These are phyloP conservation scores for Citrus cavaleriei DNA, from an alignment of 345 rosid species.

Conservation along the genomic window DNA sequence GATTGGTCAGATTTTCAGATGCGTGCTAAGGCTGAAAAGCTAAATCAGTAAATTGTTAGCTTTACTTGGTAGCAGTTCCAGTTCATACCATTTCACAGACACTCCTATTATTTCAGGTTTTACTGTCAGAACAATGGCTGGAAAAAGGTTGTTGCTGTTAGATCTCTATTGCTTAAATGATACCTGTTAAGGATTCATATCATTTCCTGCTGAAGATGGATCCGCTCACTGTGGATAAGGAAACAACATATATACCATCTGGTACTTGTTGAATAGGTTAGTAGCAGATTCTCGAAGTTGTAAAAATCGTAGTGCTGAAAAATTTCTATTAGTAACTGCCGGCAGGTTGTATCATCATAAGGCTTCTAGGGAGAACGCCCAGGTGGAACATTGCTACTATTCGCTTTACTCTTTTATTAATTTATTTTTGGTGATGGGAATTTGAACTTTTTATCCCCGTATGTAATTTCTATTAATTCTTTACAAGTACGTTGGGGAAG, in stretches of 20 bases:
- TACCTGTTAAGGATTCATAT: background rate
- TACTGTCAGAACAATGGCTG: background rate
- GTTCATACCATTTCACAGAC: background rate
- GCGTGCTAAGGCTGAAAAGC: background rate
- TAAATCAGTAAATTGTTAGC: background rate
- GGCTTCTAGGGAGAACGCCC: background rate
- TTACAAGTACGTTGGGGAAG: background rate
- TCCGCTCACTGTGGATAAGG: background rate
- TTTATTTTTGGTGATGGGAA: background rate
- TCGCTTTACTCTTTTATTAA: background rate
- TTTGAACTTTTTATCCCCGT: background rate
- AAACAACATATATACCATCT: background rate
- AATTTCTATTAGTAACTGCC: background rate
- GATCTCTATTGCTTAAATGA: background rate
- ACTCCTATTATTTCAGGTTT: background rate
- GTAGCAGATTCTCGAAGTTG: constrained; percentile 2
- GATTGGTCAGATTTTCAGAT: background rate
- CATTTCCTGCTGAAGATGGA: background rate
- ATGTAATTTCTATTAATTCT: background rate
- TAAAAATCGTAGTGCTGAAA: constrained; percentile 23
- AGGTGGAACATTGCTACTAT: background rate
- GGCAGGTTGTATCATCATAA: constrained; percentile 4
- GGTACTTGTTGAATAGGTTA: constrained; percentile 1
- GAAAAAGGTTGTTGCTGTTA: background rate
- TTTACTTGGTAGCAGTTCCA: background rate